Base-by-base conservation (phyloP, 23 red algal species). In the Gracilaria gracilis region DNA sequence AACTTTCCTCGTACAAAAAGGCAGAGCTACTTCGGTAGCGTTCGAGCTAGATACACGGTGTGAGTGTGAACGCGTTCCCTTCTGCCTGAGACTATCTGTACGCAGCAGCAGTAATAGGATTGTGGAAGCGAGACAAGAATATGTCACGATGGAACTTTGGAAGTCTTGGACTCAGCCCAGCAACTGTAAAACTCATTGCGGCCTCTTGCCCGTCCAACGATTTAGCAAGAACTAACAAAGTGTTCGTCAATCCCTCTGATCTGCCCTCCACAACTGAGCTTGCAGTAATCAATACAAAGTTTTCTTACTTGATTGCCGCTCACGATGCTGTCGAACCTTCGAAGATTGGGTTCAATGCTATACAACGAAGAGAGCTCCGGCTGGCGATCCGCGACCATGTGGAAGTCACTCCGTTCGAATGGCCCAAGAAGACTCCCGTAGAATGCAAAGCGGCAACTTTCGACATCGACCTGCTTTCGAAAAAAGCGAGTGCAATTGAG, bases 341-440 rank as follows among this genome's bases (percentile, higher is more conserved):
- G 11, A 80, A 83, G 0, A 24, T 95, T 15, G 97, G 76, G 3
- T 86, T 98, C 49, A 98, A 98, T 79, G 55, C 92, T 34, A 91
- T 96, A 32, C 97, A 98, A 69, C 86, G 97, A 31, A 48, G 86
- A 42, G 97, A 98, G 49, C 84, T 96, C 57, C 93, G 90, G 38
- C 83, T 98, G 14, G 97, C 92, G 34, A 80, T 98, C n/a, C 37
- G 83, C 24, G 97, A 98, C 66, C 59, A 79, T 31, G 91, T 98
- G 34, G 64, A 59, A 50, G 59, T 98, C 44, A 62, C 66, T 25
- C 83, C 93, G 29, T 93, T 93, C 37, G 29, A 62, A 66, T 89
- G 81, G 82, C 75, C 90, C 15, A 39, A 72, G 49, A 88, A 86
- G 23, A 54, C 34, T 46, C 53, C 80, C 12, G 28, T 87, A 13